Conservation (phyloP, 2,329 filamentous ascomycete genomes). For the Helotiales sp. region DNA sequence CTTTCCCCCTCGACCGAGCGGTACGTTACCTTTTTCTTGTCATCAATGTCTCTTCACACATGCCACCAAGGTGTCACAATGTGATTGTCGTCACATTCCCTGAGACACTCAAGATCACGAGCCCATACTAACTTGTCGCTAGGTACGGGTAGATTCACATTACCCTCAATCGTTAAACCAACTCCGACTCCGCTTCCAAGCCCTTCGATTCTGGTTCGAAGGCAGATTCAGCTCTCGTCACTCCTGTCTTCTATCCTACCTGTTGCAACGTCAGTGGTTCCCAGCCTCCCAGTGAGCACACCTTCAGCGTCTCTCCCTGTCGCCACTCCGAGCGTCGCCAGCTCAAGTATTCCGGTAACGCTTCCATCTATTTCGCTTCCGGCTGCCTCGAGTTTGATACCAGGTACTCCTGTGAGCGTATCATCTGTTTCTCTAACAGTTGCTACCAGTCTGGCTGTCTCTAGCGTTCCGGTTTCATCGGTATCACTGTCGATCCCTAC, state of each 20-base stretch:
- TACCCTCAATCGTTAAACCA: background rate
- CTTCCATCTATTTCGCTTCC: background rate
- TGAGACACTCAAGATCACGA: background rate
- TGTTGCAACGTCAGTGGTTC: too few relatives aligned
- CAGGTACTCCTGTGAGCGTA: background rate
- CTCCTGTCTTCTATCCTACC: background rate
- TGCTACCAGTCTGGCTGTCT: background rate
- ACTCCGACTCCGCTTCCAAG: background rate
- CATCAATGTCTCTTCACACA: too few relatives aligned
- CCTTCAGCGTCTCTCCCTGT: too few relatives aligned
- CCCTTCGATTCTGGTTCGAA: background rate
- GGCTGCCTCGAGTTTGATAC: background rate
- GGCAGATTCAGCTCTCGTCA: background rate
- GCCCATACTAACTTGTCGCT: background rate
- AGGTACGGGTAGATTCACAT: background rate
- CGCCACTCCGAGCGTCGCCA: too few relatives aligned
- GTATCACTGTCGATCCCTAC: background rate
- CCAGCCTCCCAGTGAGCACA: too few relatives aligned
- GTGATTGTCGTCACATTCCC: too few relatives aligned
- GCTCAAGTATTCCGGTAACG: background rate
- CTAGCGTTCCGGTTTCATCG: background rate
- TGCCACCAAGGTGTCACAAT: too few relatives aligned
- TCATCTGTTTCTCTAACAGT: background rate
- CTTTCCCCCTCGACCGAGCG: background rate
- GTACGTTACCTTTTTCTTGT: background rate